phyloP scores from a whole-genome alignment of 768 basidiomycete genomes.

The Punctularia strigosozonata region DNA sequence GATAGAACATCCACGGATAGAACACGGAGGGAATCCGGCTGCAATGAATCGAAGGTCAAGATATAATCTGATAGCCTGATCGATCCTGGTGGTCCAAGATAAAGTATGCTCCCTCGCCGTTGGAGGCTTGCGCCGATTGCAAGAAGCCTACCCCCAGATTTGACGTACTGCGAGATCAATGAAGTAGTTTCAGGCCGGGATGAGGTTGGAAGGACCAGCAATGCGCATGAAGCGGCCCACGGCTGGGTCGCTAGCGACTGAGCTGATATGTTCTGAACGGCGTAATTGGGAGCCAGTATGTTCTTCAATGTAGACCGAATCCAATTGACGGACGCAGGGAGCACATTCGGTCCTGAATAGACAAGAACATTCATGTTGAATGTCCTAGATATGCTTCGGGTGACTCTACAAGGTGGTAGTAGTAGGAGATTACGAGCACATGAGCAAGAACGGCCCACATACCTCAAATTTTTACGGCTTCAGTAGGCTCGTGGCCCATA shows the following conservation, averaged over 20 bases:
- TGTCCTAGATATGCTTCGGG: background rate
- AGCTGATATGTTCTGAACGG: slow-evolving; percentile 57
- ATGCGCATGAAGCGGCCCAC: slow-evolving; percentile 64
- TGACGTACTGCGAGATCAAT: slow-evolving; percentile 47
- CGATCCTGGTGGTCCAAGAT: background rate
- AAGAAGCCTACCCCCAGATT: slow-evolving; percentile 59
- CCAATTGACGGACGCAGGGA: slow-evolving; percentile 30
- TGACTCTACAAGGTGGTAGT: no score
- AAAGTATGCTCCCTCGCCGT: background rate
- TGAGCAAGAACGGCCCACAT: no score
- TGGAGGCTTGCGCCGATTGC: slow-evolving; percentile 15
- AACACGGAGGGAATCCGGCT: background rate
- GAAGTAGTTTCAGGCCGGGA: slow-evolving; percentile 26
- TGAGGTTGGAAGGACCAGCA: slow-evolving; percentile 67
- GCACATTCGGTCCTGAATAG: slow-evolving; percentile 52
- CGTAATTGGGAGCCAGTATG: slow-evolving; percentile 62
- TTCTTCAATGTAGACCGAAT: slow-evolving; percentile 35
- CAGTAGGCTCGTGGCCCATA: no score
- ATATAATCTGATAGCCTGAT: background rate
- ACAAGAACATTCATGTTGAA: slow-evolving; percentile 61
- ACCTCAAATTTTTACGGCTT: no score
- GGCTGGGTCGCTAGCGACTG: slow-evolving; percentile 52
- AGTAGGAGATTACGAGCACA: no score
- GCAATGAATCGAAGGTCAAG: background rate
- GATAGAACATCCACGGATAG: no score